Base-by-base conservation (phyloP, 208 protist species). In the Leishmania gerbilli region DNA sequence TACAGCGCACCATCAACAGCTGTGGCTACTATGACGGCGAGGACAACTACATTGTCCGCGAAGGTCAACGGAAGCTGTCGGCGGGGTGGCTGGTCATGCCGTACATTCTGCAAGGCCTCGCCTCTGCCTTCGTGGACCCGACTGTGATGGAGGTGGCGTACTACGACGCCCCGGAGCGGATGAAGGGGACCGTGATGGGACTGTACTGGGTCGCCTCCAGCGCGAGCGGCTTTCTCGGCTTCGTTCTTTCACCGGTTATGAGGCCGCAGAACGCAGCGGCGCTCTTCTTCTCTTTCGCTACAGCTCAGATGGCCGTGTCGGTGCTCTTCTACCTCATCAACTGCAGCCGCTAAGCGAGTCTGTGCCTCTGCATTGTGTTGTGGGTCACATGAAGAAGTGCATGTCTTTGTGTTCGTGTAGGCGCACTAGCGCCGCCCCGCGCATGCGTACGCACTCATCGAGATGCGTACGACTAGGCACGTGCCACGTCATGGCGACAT, bases 131-230 rank as follows among this genome's bases (percentile, higher is more conserved):
- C 21, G 91, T 95, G 27, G 91, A 95, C 79, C 87, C 91, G 27
- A 87, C 90, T 1, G 82, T 91, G 56, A 90, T 95, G 91, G 88
- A 95, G 84, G 87, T 89, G 37, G 88, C 90, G 31, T 95, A 92
- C 82, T 79, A 84, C 1, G 84, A 75, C 37, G 89, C 91, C 24
- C 91, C 91, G 1, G 82, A 68, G 68, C 90, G 84, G 51, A 93
- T 93, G 88, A 93, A 92, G 81, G 90, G 90, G 6, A 86, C 87
- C 0, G 88, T 95, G 65, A 92, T 93, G 90, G 91, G 81, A 0
- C 68, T 95, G 15, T 95, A 95, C 84, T 89, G 87, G 84, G 58
- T 93, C 17, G 87, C 91, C 51, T 93, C 90, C 31, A 93, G 90
- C 78, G 72, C 82, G 47, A 93, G 89, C 76, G 91, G 91, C 64